A percentile compares a stretch with the other conserved stretches of the same genome.
Evolutionary conservation across 176 grass and related monocot genomes (phyloP).

Genomic region (Eragrostis nindensis): DNA sequence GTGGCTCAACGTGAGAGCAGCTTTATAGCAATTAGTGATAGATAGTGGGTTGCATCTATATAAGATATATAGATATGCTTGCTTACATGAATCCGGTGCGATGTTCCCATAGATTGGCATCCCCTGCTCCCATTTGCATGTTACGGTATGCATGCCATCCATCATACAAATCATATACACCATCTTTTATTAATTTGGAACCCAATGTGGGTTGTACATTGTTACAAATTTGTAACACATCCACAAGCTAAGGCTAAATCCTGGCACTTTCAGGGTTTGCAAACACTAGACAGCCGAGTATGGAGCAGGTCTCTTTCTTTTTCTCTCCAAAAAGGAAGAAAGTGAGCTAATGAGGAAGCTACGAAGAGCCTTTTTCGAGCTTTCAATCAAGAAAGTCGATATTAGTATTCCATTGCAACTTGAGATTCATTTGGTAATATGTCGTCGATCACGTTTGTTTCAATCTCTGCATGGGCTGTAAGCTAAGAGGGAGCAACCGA

Average conservation of each 20-base stretch:
- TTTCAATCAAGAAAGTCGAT: neutral
- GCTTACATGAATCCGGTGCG: too few species aligned
- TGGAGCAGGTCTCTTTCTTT: neutral
- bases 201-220: too few species aligned
- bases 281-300: neutral
- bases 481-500: neutral
- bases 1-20: too few species aligned
- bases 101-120: too few species aligned
- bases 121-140: too few species aligned
- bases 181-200: too few species aligned
- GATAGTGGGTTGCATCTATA: too few species aligned
- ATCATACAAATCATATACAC: too few species aligned
- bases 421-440: neutral
- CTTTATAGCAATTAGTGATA: too few species aligned
- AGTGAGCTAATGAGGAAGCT: neutral
- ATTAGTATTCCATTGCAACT: neutral
- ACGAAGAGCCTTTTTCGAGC: neutral
- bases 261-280: neutral
- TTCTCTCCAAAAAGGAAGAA: neutral
- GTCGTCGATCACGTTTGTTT: neutral
- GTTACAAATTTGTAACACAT: neutral
- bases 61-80: too few species aligned
- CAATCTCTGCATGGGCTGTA: neutral
- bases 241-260: neutral
- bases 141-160: too few species aligned